Base-by-base conservation (phyloP, 2,329 filamentous ascomycete genomes). In the Ophiostoma himal-ulmi region DNA sequence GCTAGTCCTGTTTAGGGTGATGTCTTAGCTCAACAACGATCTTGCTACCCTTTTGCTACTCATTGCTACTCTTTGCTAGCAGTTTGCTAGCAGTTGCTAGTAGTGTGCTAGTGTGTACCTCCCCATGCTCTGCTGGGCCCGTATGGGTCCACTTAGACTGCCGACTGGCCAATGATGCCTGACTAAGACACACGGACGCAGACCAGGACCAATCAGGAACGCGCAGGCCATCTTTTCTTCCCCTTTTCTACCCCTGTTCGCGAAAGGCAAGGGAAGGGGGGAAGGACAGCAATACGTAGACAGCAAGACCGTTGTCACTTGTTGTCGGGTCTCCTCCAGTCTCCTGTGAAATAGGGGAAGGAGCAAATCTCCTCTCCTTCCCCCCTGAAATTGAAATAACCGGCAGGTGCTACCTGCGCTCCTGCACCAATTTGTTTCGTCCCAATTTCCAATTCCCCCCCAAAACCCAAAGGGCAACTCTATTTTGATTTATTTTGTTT, bases 171-270 rank as follows among this genome's bases (percentile, higher is more conserved):
- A 72, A 72, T 72, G 34, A 64, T 11, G 52, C 52, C 39, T 1
- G n/a, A 52, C 68, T 41, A 69, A 60, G 62, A 36, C 64, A 69
- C 69, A 65, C 68, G 34, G 69, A 68, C 65, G 36, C n/a, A n/a
- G 20, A 34, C 52, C 60, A 8, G 14, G 57, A 30, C 71, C 71
- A 72, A 71, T 72, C 64, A 72, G 5, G 20, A 22, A 20, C 36
- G 13, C 52, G 26, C 39, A 60, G 22, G 65, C 66, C 60, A 30
- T 14, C 54, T 36, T 65, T 66, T 57, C 66, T 72, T 70, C 71
- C 69, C 71, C 69, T 71, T 72, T 72, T 72, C 69, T 66, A 69
- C 71, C 71, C 71, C 71, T 72, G 71, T 72, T 65, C 70, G 22
- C 68, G 57, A 70, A 70, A 37, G 52, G 52, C 22, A 57, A 57